A percentile compares a stretch with the other conserved stretches of the same genome.
phyloP scores from a whole-genome alignment of 2,329 filamentous ascomycete species.

The Pestalotiopsis fici region DNA sequence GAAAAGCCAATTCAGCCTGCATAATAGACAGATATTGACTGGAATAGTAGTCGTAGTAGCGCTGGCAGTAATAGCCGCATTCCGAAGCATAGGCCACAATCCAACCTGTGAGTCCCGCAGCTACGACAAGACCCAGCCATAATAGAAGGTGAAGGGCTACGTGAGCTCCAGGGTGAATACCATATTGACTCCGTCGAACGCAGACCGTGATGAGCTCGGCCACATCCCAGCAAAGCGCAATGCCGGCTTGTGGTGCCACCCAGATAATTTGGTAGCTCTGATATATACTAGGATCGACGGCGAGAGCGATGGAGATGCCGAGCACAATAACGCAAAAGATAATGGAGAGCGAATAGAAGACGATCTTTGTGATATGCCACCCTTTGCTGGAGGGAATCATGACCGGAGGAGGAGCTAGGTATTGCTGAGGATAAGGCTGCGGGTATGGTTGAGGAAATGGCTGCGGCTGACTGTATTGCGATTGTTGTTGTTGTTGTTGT shows the following conservation, averaged over 20 bases:
- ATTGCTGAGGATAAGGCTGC: constrained; percentile 10
- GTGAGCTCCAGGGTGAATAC: constrained; percentile 30
- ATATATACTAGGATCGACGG: constrained; percentile 11
- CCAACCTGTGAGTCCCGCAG: constrained; percentile 16
- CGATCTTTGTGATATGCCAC: constrained; percentile 18
- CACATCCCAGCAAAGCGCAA: constrained; percentile 20
- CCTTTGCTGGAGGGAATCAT: constrained; percentile 5
- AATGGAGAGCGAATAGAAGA: constrained; percentile 18
- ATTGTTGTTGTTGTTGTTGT: too few relatives aligned
- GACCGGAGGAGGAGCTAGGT: neutral
- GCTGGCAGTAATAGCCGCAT: constrained; percentile 9
- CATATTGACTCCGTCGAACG: constrained; percentile 13
- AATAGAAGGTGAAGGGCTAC: constrained; percentile 24
- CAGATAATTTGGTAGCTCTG: constrained; percentile 19
- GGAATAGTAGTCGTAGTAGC: constrained; percentile 16
- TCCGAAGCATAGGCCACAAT: constrained; percentile 13
- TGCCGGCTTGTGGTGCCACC: constrained; percentile 23
- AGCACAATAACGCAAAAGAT: constrained; percentile 17
- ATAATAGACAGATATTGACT: constrained; percentile 7
- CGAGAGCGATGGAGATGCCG: constrained; percentile 19
- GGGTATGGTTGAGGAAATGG: neutral
- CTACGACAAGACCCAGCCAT: constrained; percentile 20
- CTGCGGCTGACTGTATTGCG: neutral
- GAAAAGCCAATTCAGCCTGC: constrained; percentile 8
- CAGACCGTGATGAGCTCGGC: constrained; percentile 21